These are phyloP conservation scores for Ophiosphaerella narmari DNA, from an alignment of 2,329 filamentous ascomycete genomes.

Conservation along the genomic window DNA sequence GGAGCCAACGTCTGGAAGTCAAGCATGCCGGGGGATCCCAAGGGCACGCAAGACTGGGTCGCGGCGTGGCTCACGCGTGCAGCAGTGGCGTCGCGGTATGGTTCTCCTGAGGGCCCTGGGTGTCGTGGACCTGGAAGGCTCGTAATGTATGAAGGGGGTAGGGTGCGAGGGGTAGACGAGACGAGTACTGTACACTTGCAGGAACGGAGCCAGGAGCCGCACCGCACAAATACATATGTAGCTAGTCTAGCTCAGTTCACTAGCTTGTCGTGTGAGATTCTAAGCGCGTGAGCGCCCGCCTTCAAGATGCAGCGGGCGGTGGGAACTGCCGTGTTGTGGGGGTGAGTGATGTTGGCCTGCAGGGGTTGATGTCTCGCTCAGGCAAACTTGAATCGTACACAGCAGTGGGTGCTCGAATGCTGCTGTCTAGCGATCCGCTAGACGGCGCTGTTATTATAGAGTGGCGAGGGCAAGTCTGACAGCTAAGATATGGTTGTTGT, in stretches of 20 bases:
- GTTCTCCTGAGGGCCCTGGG: slow-evolving; percentile 22
- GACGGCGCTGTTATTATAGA: slow-evolving; percentile 22
- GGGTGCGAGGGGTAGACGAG: slow-evolving; percentile 30
- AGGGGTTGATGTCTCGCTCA: slow-evolving; percentile 26
- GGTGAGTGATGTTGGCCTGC: slow-evolving; percentile 29
- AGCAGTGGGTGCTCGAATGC: slow-evolving; percentile 16
- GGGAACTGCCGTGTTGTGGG: slow-evolving; percentile 46
- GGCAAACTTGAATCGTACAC: slow-evolving; percentile 24
- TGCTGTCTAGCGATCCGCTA: slow-evolving; percentile 14
- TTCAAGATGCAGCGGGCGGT: slow-evolving; percentile 34
- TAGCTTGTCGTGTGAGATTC: slow-evolving; percentile 23
- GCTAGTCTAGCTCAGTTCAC: no score
- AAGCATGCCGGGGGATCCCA: slow-evolving; percentile 35
- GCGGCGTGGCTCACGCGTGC: slow-evolving; percentile 45
- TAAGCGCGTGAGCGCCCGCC: slow-evolving; percentile 29
- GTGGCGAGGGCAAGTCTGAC: slow-evolving; percentile 18
- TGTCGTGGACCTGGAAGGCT: slow-evolving; percentile 15
- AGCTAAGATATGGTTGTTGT: slow-evolving; percentile 14
- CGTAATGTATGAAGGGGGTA: slow-evolving; percentile 30
- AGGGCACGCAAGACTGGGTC: slow-evolving; percentile 28
- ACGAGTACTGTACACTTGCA: slow-evolving; percentile 30
- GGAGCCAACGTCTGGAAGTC: slow-evolving; percentile 41
- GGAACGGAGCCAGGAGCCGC: slow-evolving; percentile 32
- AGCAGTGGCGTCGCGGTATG: slow-evolving; percentile 30
- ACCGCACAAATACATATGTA: slow-evolving; percentile 16